Conservation (phyloP, 495 filamentous ascomycete species). For the Penicilliopsis zonata region DNA sequence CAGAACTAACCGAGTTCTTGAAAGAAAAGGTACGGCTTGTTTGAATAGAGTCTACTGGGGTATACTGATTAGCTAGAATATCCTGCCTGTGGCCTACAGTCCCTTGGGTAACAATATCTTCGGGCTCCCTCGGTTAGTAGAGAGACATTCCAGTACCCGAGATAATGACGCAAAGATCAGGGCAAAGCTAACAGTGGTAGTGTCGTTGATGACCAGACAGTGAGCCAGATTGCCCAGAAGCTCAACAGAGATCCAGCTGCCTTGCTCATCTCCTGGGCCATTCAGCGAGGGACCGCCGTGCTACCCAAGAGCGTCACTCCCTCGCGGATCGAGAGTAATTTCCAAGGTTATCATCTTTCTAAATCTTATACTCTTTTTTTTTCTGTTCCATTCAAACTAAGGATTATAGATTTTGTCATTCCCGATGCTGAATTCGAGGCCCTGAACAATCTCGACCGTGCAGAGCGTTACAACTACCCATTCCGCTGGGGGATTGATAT, state of each 20-base stretch:
- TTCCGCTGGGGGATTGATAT: slow-evolving; percentile 38
- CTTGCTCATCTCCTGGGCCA: slow-evolving; percentile 67
- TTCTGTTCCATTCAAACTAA: background rate
- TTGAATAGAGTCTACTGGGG: too few species aligned
- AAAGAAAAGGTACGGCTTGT: slow-evolving; percentile 14
- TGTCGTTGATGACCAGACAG: slow-evolving; percentile 45
- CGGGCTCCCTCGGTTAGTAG: slow-evolving; percentile 21
- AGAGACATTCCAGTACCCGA: too few species aligned
- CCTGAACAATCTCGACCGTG: slow-evolving; percentile 31
- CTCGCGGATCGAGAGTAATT: slow-evolving; percentile 44
- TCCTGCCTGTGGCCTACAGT: slow-evolving; percentile 39
- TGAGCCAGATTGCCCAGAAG: slow-evolving; percentile 52
- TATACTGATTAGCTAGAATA: slow-evolving; percentile 18
- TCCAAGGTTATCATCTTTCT: slow-evolving; percentile 20
- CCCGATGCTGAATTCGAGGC: slow-evolving; percentile 32
- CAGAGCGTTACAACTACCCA: slow-evolving; percentile 39
- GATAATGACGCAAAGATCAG: too few species aligned
- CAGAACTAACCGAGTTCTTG: slow-evolving; percentile 33
- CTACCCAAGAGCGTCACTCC: slow-evolving; percentile 51
- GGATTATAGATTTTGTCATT: slow-evolving; percentile 29
- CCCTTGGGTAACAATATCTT: slow-evolving; percentile 44
- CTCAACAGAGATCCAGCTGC: slow-evolving; percentile 59
- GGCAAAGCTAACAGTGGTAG: too few species aligned
- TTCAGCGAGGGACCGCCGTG: slow-evolving; percentile 57
- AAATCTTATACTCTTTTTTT: background rate